Evolutionary conservation across 805 yeast species (phyloP).

Genomic region (Teunomyces tritomae): DNA sequence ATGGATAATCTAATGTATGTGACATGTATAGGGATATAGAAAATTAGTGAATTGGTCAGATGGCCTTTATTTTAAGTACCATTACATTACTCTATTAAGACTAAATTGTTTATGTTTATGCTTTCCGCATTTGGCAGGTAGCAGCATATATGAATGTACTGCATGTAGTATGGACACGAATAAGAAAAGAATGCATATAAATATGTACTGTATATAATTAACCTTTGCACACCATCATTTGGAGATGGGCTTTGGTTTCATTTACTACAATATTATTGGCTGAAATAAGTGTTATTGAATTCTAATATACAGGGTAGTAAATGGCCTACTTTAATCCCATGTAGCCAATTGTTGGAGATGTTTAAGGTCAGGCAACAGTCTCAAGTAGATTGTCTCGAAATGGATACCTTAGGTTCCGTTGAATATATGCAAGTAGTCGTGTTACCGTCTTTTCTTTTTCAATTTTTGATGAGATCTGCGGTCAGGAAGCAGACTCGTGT

Average conservation of each 20-base stretch:
- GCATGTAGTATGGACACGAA: background rate
- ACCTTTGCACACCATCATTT: background rate
- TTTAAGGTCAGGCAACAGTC: background rate
- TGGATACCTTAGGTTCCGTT: background rate
- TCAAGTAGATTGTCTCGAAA: background rate
- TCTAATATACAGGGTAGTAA: constrained; percentile 3
- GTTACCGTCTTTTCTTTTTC: background rate
- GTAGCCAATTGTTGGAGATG: background rate
- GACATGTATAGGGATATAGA: constrained; percentile 4
- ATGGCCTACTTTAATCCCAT: background rate
- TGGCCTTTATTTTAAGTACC: background rate
- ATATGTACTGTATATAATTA: background rate
- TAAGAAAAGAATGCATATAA: background rate
- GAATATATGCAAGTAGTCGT: constrained; percentile 1
- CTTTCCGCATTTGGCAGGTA: constrained; percentile 1
- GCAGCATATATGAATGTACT: background rate
- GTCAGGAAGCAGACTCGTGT: background rate
- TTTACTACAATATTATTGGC: constrained; percentile 1
- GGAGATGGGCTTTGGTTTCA: background rate
- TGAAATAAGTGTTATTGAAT: background rate
- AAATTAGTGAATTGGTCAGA: background rate
- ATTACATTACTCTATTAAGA: constrained; percentile 1
- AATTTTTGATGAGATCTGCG: background rate
- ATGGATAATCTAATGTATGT: constrained; percentile 13
- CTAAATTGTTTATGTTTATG: constrained; percentile 15